Percentiles rank a stretch among this genome's conserved stretches.
These are phyloP conservation scores for Ceratocystis colombiana DNA, from an alignment of 2,329 filamentous ascomycete genomes.

Conservation along the genomic window DNA sequence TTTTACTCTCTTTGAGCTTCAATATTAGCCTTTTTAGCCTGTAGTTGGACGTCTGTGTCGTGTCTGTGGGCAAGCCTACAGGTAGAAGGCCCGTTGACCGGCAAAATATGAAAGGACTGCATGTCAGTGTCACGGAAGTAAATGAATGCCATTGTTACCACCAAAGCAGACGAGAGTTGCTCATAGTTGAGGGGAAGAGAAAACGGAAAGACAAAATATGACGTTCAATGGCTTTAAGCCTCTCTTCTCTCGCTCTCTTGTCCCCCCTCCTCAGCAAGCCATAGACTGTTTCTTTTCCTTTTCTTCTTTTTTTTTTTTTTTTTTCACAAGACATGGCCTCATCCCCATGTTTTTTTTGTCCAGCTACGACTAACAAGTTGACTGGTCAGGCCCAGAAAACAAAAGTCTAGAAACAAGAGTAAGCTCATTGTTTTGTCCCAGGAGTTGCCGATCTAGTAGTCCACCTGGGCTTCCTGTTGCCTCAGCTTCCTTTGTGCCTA, in stretches of 20 bases:
- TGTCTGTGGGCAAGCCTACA: too few relatives aligned
- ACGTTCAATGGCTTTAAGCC: not conserved
- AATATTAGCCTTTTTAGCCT: too few relatives aligned
- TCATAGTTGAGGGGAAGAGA: not conserved
- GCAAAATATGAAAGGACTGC: not conserved
- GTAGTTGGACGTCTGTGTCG: too few relatives aligned
- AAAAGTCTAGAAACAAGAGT: slow-evolving; percentile 6
- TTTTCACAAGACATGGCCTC: not conserved
- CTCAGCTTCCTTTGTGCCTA: not conserved
- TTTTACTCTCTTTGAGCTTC: not conserved
- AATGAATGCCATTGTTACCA: not conserved
- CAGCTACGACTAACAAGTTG: not conserved
- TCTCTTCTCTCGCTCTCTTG: not conserved
- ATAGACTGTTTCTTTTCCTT: not conserved
- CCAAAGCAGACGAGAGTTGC: not conserved
- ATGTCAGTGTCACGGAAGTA: not conserved
- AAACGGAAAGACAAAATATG: not conserved
- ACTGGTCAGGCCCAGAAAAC: not conserved
- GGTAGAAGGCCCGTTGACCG: not conserved
- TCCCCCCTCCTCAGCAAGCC: not conserved
- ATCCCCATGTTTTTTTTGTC: not conserved
- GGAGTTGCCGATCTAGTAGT: not conserved
- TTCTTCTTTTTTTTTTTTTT: not conserved
- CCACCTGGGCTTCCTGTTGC: not conserved
- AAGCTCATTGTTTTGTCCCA: not conserved